A percentile compares a stretch with the other conserved stretches of the same genome.
Evolutionary conservation across 2,329 filamentous ascomycete species (phyloP).

Genomic region (Pyrenochaeta sp.): DNA sequence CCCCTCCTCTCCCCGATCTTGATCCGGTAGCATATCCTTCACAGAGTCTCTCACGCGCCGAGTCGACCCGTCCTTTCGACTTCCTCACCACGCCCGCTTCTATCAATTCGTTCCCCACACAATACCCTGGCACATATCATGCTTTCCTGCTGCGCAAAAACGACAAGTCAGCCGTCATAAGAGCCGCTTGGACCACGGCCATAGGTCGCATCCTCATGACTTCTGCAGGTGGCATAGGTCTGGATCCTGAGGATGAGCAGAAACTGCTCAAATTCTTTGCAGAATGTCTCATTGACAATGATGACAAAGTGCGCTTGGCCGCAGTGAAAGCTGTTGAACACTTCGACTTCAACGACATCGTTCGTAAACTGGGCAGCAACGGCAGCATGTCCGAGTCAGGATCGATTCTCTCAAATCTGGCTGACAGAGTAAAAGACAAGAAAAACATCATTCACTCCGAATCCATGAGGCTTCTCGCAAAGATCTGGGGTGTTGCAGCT

Average conservation of each 20-base stretch:
- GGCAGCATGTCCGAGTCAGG: constrained; percentile 78
- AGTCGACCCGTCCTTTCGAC: constrained; percentile 52
- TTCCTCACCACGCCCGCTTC: constrained; percentile 84
- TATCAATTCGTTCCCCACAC: constrained; percentile 86
- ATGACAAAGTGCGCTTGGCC: constrained; percentile 89
- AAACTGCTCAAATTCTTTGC: constrained; percentile 75
- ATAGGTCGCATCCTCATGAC: constrained; percentile 89
- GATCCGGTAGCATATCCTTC: constrained; percentile 89
- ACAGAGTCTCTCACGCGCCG: constrained; percentile 59
- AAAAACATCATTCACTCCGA: constrained; percentile 82
- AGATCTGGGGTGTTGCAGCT: constrained; percentile 91
- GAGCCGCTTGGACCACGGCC: constrained; percentile 84
- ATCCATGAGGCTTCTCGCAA: constrained; percentile 83
- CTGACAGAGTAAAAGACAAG: constrained; percentile 87
- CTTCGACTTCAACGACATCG: constrained; percentile 81
- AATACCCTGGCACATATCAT: constrained; percentile 79
- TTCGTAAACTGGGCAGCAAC: constrained; percentile 79
- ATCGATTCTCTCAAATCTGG: constrained; percentile 81
- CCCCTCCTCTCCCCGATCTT: constrained; percentile 73
- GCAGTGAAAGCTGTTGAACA: constrained; percentile 84
- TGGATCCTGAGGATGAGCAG: constrained; percentile 82
- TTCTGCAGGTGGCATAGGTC: constrained; percentile 85
- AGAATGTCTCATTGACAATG: constrained; percentile 83
- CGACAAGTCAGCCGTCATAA: constrained; percentile 83
- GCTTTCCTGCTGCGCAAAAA: constrained; percentile 84